These are phyloP conservation scores for Monotropa hypopitys DNA, from an alignment of 179 eudicot genomes.

Conservation along the genomic window DNA sequence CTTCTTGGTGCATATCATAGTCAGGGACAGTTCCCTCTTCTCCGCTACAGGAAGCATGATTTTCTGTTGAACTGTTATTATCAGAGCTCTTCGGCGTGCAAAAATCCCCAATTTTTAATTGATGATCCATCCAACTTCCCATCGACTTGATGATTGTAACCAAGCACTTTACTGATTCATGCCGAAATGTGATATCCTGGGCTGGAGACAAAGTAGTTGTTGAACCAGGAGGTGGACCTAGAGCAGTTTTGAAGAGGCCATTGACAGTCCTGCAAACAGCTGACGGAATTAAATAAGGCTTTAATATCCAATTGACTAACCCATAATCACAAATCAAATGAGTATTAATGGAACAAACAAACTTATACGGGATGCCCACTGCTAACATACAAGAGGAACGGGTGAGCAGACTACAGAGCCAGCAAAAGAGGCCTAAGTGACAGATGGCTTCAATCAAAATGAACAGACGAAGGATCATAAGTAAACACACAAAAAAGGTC, in stretches of 20 bases:
- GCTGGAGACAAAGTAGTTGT: constrained; percentile 72
- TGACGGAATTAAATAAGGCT: constrained; percentile 72
- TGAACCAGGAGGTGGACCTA: constrained; percentile 95
- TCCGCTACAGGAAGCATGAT: constrained; percentile 27
- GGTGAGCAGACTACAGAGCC: neutral
- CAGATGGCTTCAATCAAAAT: neutral
- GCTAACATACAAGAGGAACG: neutral
- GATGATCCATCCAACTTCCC: constrained; percentile 97
- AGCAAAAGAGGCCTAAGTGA: neutral
- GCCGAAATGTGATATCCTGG: constrained; percentile 81
- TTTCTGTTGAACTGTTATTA: constrained; percentile 34
- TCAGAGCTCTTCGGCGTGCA: constrained; percentile 37
- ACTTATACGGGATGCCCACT: neutral
- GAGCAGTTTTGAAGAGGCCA: constrained; percentile 94
- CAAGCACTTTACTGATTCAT: constrained; percentile 89
- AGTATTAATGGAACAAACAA: neutral
- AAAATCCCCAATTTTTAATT: constrained; percentile 55
- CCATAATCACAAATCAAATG: neutral
- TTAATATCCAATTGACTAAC: constrained; percentile 30
- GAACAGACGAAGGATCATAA: neutral
- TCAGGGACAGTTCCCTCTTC: constrained; percentile 61
- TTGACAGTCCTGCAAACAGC: constrained; percentile 97
- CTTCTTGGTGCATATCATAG: constrained; percentile 59
- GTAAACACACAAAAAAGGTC: neutral
- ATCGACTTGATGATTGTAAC: constrained; percentile 75